Percentiles rank a stretch among this genome's conserved stretches.
Evolutionary conservation across 176 grass and related monocot species (phyloP).

Genomic region (Hordeum marinum): DNA sequence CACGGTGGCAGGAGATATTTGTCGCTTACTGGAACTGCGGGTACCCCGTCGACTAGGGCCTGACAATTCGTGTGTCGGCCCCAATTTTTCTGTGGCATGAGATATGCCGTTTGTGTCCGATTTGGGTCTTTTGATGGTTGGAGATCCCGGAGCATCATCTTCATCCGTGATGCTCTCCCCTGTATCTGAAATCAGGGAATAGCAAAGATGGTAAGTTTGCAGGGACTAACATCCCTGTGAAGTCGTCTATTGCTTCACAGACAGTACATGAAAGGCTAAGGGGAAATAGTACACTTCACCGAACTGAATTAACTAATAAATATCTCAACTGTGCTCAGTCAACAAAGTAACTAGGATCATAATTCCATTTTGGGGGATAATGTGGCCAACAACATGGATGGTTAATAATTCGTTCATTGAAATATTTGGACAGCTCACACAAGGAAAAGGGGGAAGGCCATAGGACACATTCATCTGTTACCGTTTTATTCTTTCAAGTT

Average conservation of each 20-base stretch:
- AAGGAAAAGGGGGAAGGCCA: not conserved
- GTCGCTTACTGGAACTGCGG: not conserved
- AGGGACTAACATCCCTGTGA: not conserved
- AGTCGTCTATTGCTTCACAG: not conserved
- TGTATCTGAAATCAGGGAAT: conserved; percentile 23
- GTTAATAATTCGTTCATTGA: not conserved
- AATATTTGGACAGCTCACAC: not conserved
- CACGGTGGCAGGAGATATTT: not conserved
- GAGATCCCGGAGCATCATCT: conserved; percentile 3
- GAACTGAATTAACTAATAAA: not conserved
- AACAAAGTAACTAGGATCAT: not conserved
- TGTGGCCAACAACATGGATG: not conserved
- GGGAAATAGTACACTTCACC: not conserved
- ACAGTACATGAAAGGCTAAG: not conserved
- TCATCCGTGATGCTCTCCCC: not conserved
- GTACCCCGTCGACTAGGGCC: not conserved
- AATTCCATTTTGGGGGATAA: not conserved
- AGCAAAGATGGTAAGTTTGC: not conserved
- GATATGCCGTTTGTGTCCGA: not conserved
- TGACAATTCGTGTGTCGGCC: not conserved
- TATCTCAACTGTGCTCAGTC: not conserved
- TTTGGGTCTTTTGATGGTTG: not conserved
- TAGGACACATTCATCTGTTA: not conserved
- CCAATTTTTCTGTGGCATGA: not conserved
- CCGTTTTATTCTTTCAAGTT: too few relatives aligned